Percentiles rank a stretch among this genome's conserved stretches.
phyloP scores from a whole-genome alignment of 176 grass and related monocot genomes.

The Dactylis glomerata region DNA sequence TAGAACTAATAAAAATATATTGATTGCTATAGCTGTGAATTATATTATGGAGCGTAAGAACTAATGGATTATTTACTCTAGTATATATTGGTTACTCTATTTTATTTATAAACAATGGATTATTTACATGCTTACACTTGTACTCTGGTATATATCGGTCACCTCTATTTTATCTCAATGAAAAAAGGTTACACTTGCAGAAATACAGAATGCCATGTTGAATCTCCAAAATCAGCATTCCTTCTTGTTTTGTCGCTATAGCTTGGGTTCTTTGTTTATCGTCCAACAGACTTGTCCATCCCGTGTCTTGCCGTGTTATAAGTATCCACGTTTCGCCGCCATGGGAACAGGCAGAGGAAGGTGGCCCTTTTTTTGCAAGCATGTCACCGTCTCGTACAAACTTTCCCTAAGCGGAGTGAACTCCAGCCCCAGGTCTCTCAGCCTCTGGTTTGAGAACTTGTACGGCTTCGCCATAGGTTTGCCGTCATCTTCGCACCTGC shows the following conservation, averaged over 20 bases:
- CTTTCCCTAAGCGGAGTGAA: slow-evolving; percentile 38
- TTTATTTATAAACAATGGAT: too few species aligned
- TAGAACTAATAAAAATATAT: too few species aligned
- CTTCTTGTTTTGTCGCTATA: neutral
- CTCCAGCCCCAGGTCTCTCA: slow-evolving; percentile 31
- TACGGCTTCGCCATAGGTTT: slow-evolving; percentile 27
- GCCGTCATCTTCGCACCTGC: slow-evolving; percentile 35
- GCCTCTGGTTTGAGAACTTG: slow-evolving; percentile 41
- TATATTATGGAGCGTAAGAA: too few species aligned
- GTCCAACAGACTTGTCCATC: neutral
- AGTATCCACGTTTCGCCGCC: neutral
- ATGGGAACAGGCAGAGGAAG: slow-evolving; percentile 25
- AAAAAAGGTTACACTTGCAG: too few species aligned
- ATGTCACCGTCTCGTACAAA: slow-evolving; percentile 8
- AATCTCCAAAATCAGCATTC: neutral
- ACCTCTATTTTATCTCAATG: too few species aligned
- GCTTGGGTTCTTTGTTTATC: neutral
- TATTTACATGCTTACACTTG: too few species aligned
- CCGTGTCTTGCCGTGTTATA: neutral
- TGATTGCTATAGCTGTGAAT: too few species aligned
- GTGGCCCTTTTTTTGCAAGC: slow-evolving; percentile 29
- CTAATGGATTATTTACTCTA: too few species aligned
- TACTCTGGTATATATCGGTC: too few species aligned
- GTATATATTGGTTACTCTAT: too few species aligned
- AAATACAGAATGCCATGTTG: too few species aligned